phyloP scores from a whole-genome alignment of 345 rosid species.

The Rhodamnia argentea region DNA sequence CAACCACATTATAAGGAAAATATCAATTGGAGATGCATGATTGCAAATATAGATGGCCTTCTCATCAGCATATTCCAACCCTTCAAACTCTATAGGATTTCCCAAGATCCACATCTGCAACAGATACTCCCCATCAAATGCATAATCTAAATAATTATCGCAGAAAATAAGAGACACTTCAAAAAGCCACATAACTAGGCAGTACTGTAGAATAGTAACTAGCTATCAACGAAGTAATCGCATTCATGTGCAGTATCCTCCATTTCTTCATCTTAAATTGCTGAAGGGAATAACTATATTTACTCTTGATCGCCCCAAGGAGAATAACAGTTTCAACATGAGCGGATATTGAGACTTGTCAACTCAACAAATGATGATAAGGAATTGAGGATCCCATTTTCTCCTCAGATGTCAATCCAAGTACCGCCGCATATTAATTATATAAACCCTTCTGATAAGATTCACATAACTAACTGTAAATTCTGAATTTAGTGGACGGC shows the following conservation, averaged over 20 bases:
- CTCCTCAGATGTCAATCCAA: neutral
- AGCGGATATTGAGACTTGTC: neutral
- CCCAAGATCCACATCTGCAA: conserved; percentile 60
- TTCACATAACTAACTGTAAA: neutral
- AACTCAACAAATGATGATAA: neutral
- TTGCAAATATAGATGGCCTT: conserved; percentile 46
- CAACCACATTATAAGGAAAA: conserved; percentile 48
- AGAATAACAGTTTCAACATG: neutral
- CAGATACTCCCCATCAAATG: neutral
- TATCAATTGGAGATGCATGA: conserved; percentile 49
- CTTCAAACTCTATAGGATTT: conserved; percentile 41
- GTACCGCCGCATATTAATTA: neutral
- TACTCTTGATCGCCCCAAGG: neutral
- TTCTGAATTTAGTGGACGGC: neutral
- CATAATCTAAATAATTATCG: neutral
- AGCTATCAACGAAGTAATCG: neutral
- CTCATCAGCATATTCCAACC: conserved; percentile 28
- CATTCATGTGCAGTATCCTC: neutral
- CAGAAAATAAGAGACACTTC: neutral
- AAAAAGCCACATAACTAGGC: neutral
- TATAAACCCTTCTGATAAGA: neutral
- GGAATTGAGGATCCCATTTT: neutral
- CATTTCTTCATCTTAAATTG: neutral
- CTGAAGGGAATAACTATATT: neutral
- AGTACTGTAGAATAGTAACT: neutral